phyloP scores from a whole-genome alignment of 1,284 basidiomycete genomes.

The Boletellus deceptivus region DNA sequence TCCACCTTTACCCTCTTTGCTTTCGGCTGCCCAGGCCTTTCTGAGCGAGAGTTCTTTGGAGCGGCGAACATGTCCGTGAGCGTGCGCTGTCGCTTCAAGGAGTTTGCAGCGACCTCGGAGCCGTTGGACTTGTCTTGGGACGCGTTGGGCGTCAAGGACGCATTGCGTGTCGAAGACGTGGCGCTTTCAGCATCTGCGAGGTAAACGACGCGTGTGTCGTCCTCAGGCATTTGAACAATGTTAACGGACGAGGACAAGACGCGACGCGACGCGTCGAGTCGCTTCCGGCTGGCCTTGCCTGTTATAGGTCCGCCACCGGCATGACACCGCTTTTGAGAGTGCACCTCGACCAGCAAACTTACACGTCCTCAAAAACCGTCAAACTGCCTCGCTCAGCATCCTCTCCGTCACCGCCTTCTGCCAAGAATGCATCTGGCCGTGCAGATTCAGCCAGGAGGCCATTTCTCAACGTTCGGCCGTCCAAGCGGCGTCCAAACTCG shows the following conservation, averaged over 20 bases:
- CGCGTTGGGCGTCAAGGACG: conserved; percentile 14
- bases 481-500: conserved; percentile 37
- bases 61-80: conserved; percentile 60
- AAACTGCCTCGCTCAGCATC: conserved; percentile 76
- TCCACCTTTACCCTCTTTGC: conserved; percentile 45
- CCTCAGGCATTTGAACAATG: conserved; percentile 31
- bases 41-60: conserved; percentile 37
- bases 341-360: conserved; percentile 2
- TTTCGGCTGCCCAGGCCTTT: conserved; percentile 29
- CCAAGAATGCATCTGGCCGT: conserved; percentile 43
- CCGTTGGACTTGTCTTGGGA: conserved; percentile 19
- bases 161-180: conserved; percentile 7
- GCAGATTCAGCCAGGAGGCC: conserved; percentile 41
- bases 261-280: conserved; percentile 7
- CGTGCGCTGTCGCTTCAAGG: conserved; percentile 61
- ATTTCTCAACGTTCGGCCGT: conserved; percentile 37
- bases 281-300: conserved; percentile 7
- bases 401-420: conserved; percentile 67
- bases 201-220: conserved; percentile 43
- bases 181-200: conserved; percentile 53
- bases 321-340: conserved; percentile 6
- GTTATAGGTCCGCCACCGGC: conserved; percentile 14
- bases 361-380: conserved; percentile 24
- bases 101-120: conserved; percentile 24
- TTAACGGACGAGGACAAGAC: conserved; percentile 10